Percentiles rank a stretch among this genome's conserved stretches.
phyloP scores from a whole-genome alignment of 192 early-diverging fungal species.

The Mortierella claussenii region DNA sequence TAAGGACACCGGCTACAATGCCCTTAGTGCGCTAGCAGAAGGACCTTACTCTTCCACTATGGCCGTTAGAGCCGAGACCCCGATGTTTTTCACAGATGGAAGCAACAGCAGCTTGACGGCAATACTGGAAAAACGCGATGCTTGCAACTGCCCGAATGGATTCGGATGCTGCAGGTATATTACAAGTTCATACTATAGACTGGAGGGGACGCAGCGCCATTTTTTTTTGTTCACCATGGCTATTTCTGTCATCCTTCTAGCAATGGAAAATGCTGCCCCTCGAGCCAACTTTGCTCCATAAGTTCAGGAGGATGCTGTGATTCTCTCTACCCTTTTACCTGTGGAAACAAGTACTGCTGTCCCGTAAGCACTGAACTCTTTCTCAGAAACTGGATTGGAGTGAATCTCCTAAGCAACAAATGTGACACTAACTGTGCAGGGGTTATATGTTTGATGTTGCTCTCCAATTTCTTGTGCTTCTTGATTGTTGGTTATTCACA shows the following conservation, averaged over 20 bases:
- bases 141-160: neutral
- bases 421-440: neutral
- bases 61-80: neutral
- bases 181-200: no score
- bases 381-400: no score
- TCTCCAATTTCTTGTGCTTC: neutral
- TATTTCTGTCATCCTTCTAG: neutral
- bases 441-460: neutral
- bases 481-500: neutral
- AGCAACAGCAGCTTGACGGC: no score
- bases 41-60: neutral
- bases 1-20: neutral
- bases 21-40: neutral
- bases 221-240: neutral
- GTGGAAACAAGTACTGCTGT: constrained; percentile 14
- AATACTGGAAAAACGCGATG: neutral
- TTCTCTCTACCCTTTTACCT: constrained; percentile 5
- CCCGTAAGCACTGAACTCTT: constrained; percentile 21
- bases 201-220: no score
- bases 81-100: neutral
- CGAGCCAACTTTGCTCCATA: constrained; percentile 1
- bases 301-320: constrained; percentile 11
- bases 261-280: constrained; percentile 11
- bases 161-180: neutral
- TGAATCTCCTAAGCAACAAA: no score